phyloP scores from a whole-genome alignment of 2,329 filamentous ascomycete species.

The Epichloe aotearoae region DNA sequence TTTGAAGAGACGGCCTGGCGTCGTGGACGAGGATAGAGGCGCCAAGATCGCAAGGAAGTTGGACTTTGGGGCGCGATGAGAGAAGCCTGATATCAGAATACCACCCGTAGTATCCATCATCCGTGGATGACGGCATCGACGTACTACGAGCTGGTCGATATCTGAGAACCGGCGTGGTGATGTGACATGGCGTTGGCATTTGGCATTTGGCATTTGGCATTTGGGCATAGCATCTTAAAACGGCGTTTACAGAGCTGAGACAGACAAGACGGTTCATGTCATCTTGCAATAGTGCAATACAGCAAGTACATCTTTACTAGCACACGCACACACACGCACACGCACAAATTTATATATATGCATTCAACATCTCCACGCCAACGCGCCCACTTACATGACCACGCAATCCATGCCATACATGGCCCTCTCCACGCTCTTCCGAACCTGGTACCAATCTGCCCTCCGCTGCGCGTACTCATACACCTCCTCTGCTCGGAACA shows the following conservation, averaged over 20 bases:
- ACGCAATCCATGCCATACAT: constrained; percentile 92
- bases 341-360: neutral
- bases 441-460: constrained; percentile 90
- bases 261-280: too few relatives aligned
- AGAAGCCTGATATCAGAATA: neutral
- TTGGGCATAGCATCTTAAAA: too few relatives aligned
- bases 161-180: too few relatives aligned
- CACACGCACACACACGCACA: neutral
- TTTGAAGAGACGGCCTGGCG: constrained; percentile 57
- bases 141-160: too few relatives aligned
- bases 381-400: constrained; percentile 52
- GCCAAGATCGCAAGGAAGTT: constrained; percentile 73
- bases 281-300: too few relatives aligned
- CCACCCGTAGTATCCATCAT: too few relatives aligned
- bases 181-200: too few relatives aligned
- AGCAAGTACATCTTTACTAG: neutral
- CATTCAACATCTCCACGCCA: neutral
- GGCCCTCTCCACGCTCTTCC: constrained; percentile 77
- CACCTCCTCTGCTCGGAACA: constrained; percentile 91
- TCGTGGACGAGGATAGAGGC: constrained; percentile 53
- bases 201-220: too few relatives aligned
- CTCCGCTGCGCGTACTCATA: constrained; percentile 92
- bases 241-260: too few relatives aligned
- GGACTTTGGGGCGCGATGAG: constrained; percentile 49
- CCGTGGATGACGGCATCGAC: too few relatives aligned